Evolutionary conservation across 495 filamentous ascomycete species (phyloP).

Genomic region (Annulohypoxylon moriforme): DNA sequence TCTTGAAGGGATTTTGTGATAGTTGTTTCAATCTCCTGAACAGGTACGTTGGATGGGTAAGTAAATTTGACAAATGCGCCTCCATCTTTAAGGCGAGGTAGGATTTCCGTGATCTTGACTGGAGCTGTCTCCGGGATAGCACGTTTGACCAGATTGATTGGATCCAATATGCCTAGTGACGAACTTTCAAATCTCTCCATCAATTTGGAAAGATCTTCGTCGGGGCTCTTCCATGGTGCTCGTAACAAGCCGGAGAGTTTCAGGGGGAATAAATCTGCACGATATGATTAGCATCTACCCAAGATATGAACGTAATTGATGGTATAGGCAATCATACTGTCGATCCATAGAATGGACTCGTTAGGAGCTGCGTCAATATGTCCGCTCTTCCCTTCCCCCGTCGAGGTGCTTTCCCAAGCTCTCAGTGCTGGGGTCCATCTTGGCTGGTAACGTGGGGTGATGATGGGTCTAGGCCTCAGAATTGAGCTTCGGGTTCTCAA

Average conservation of each 20-base stretch:
- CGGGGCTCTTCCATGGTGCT: constrained; percentile 64
- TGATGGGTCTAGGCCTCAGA: constrained; percentile 27
- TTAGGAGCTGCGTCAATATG: constrained; percentile 78
- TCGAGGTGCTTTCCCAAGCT: constrained; percentile 57
- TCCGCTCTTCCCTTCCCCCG: constrained; percentile 69
- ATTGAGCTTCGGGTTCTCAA: constrained; percentile 39
- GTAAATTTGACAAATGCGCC: constrained; percentile 93
- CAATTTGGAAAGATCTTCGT: constrained; percentile 67
- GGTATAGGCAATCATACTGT: constrained; percentile 66
- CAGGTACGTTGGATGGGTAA: constrained; percentile 63
- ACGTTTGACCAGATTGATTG: constrained; percentile 68
- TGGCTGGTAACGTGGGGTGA: constrained; percentile 32
- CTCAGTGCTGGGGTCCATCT: constrained; percentile 34
- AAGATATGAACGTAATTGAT: constrained; percentile 18
- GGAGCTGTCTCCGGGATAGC: constrained; percentile 68
- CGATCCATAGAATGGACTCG: constrained; percentile 88
- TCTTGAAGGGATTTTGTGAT: constrained; percentile 66
- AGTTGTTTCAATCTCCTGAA: constrained; percentile 67
- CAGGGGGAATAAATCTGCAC: constrained; percentile 83
- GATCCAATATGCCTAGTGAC: constrained; percentile 69
- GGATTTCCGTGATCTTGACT: constrained; percentile 79
- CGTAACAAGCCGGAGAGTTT: constrained; percentile 75
- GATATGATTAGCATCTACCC: constrained; percentile 14
- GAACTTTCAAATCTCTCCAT: constrained; percentile 72
- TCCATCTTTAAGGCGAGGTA: constrained; percentile 88